Base-by-base conservation (phyloP, 1,139 yeast species). In the Zygoascus hellenicus region DNA sequence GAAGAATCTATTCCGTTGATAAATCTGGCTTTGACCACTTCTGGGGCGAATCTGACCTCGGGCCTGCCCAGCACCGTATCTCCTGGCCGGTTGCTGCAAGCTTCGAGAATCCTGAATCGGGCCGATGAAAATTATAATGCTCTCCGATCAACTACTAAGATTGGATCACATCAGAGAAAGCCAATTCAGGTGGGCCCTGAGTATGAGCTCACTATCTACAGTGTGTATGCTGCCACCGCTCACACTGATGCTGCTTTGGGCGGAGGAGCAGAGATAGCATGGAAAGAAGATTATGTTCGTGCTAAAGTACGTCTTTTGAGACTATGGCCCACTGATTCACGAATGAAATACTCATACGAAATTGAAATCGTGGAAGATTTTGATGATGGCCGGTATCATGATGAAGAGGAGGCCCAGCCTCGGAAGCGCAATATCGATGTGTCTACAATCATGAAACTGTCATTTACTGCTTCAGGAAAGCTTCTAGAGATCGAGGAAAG, bases 371-470 rank as follows among this genome's bases (percentile, higher is more conserved):
- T 61, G 2, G 94, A 86, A 58, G 77, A 76, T 57, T 78, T 82
- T 50, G 73, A 83, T 58, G 95, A 86, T 63, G 88, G 78, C 0
- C 67, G 95, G 49, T 86, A 83, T 58, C 95, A 86, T 58, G 84
- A 81, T 9, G 76, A 70, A 10, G 78, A 75, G 6, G 67, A 64
- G 4, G 75, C 69, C 14, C 67, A 64, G 19, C 64, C 60, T 2
- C 54, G 56, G 1, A 60, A 67, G 17, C 52, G 58, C 2, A 52
- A 51, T 2, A 61, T 76, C 30, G 72, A 76, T 41, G 64, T 82
- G 2, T 60, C 68, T 9, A 60, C 68, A 2, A 69, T 85, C 2
- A 67, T 74, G 5, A 71, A 81, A 51, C 64, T 83, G 49, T 86
- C 83, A 55, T 86, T 83, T 65, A 78, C 83, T 50, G 86, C 85